phyloP scores from a whole-genome alignment of 305 asterid genomes.

The Fraxinus dipetala region DNA sequence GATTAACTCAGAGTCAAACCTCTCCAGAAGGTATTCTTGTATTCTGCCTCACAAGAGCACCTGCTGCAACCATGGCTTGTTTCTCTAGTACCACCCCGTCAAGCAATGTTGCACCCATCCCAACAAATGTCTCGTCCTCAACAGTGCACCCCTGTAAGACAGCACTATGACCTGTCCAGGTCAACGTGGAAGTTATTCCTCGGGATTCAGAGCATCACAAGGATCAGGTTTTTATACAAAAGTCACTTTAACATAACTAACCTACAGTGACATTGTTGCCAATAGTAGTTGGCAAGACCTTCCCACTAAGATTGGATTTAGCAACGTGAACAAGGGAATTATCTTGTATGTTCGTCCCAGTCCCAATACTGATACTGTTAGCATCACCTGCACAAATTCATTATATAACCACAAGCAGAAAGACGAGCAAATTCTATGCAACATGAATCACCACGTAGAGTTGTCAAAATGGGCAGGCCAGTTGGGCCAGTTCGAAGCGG shows the following conservation, averaged over 20 bases:
- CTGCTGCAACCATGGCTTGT: slow-evolving; percentile 98
- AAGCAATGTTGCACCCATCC: slow-evolving; percentile 95
- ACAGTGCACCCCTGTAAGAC: slow-evolving; percentile 93
- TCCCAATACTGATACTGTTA: slow-evolving; percentile 74
- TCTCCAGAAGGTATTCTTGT: slow-evolving; percentile 85
- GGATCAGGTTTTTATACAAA: slow-evolving; percentile 6
- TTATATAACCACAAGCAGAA: neutral
- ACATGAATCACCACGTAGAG: neutral
- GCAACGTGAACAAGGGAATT: slow-evolving; percentile 95
- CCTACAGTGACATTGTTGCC: slow-evolving; percentile 94
- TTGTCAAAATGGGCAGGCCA: neutral
- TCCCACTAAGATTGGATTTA: slow-evolving; percentile 83
- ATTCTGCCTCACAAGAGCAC: slow-evolving; percentile 94
- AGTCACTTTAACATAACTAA: slow-evolving; percentile 36
- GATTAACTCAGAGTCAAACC: slow-evolving; percentile 41
- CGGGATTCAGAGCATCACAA: slow-evolving; percentile 13
- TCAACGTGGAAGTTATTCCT: slow-evolving; percentile 19
- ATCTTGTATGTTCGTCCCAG: slow-evolving; percentile 94
- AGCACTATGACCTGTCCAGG: slow-evolving; percentile 76
- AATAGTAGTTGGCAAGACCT: slow-evolving; percentile 74
- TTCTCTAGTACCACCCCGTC: slow-evolving; percentile 92
- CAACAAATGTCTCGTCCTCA: slow-evolving; percentile 89
- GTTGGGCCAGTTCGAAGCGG: neutral
- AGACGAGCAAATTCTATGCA: neutral
- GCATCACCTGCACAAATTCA: slow-evolving; percentile 61